phyloP scores from a whole-genome alignment of 179 eudicot genomes.

The Gypsophila paniculata region DNA sequence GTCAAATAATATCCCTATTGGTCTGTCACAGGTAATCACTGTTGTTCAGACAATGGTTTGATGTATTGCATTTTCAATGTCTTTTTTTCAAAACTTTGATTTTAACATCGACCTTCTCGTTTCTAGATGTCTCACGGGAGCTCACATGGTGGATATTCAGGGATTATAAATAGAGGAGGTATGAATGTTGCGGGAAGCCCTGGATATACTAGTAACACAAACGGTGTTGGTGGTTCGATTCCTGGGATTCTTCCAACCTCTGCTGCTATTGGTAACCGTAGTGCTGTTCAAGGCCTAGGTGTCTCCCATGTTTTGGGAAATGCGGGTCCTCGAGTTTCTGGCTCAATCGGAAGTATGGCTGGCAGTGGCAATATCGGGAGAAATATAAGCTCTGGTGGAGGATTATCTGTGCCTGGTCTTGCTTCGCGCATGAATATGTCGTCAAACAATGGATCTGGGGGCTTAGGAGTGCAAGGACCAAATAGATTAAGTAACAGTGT shows the following conservation, averaged over 20 bases:
- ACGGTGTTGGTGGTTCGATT: slow-evolving; percentile 78
- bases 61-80: neutral
- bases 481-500: slow-evolving; percentile 73
- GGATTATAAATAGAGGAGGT: slow-evolving; percentile 82
- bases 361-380: slow-evolving; percentile 83
- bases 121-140: slow-evolving; percentile 79
- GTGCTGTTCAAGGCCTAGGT: slow-evolving; percentile 77
- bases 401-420: slow-evolving; percentile 79
- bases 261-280: slow-evolving; percentile 72
- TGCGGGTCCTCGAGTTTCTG: slow-evolving; percentile 71
- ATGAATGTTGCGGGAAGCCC: slow-evolving; percentile 85
- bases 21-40: slow-evolving; percentile 64
- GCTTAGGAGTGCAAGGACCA: slow-evolving; percentile 69
- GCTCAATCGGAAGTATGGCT: slow-evolving; percentile 74
- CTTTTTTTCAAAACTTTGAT: neutral
- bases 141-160: slow-evolving; percentile 90
- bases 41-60: neutral
- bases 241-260: slow-evolving; percentile 91
- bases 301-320: slow-evolving; percentile 79
- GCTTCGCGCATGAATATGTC: slow-evolving; percentile 75
- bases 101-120: slow-evolving; percentile 7
- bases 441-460: slow-evolving; percentile 74
- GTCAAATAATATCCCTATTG: slow-evolving; percentile 73
- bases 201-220: slow-evolving; percentile 63
- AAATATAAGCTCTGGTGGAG: slow-evolving; percentile 80